phyloP scores from a whole-genome alignment of 2,329 filamentous ascomycete genomes.

The Alternaria sp. region DNA sequence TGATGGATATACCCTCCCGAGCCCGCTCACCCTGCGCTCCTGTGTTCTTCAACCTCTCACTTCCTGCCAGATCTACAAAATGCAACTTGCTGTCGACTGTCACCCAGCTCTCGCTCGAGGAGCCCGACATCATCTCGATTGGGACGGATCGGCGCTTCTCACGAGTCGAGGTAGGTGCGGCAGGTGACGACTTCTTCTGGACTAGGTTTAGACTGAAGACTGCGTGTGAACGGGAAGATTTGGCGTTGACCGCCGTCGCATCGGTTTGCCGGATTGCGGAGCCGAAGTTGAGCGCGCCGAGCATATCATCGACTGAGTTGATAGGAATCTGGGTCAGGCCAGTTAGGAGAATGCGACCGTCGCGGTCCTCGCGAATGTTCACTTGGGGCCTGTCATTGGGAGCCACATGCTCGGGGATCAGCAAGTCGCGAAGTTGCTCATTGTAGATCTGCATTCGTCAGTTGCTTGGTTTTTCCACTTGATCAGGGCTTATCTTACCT shows the following conservation, averaged over 20 bases:
- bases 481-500: conserved; percentile 53
- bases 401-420: conserved; percentile 78
- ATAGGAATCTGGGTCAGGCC: conserved; percentile 88
- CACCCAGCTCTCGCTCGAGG: conserved; percentile 67
- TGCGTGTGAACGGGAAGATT: conserved; percentile 96
- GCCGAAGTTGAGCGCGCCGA: conserved; percentile 89
- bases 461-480: neutral
- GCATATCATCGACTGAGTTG: conserved; percentile 89
- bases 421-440: conserved; percentile 89
- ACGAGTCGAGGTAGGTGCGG: conserved; percentile 58
- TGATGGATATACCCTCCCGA: conserved; percentile 97
- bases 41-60: conserved; percentile 96
- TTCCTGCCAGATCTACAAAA: conserved; percentile 97
- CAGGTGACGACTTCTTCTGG: conserved; percentile 74
- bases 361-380: conserved; percentile 92
- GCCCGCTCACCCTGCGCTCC: conserved; percentile 93
- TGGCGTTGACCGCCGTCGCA: conserved; percentile 95
- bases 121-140: conserved; percentile 75
- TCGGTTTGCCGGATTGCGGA: conserved; percentile 96
- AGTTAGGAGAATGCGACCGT: conserved; percentile 92
- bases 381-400: conserved; percentile 77
- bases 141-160: conserved; percentile 92
- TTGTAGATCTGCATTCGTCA: conserved; percentile 81
- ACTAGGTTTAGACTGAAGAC: conserved; percentile 96
- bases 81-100: conserved; percentile 98